A percentile compares a stretch with the other conserved stretches of the same genome.
These are phyloP conservation scores for Ceratocystis huliohia DNA, from an alignment of 2,329 filamentous ascomycete species.

Conservation along the genomic window DNA sequence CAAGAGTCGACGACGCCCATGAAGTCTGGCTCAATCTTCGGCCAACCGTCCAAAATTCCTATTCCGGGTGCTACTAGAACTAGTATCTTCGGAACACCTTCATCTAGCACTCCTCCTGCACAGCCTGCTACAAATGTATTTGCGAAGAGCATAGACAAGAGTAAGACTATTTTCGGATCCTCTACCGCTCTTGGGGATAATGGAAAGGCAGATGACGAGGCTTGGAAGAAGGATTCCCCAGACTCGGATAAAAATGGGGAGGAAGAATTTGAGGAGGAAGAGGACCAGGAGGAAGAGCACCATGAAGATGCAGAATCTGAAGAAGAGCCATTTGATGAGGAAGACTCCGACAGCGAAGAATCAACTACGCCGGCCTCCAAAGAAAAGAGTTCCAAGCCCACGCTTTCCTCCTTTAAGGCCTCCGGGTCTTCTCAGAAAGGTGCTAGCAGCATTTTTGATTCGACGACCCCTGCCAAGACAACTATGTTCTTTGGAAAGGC, in stretches of 20 bases:
- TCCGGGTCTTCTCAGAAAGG: slow-evolving; percentile 1
- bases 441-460: slow-evolving; percentile 10
- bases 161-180: slow-evolving; percentile 15
- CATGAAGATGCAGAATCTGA: slow-evolving; percentile 9
- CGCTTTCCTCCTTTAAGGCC: neutral
- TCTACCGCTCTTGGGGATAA: neutral
- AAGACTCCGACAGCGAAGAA: slow-evolving; percentile 19
- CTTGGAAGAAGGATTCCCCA: neutral
- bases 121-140: slow-evolving; percentile 14
- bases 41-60: slow-evolving; percentile 8
- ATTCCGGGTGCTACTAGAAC: slow-evolving; percentile 11
- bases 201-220: neutral
- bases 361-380: slow-evolving; percentile 25
- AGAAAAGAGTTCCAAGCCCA: slow-evolving; percentile 3
- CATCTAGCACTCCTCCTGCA: slow-evolving; percentile 9
- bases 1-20: slow-evolving; percentile 8
- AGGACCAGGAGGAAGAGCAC: neutral
- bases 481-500: slow-evolving; percentile 10
- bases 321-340: slow-evolving; percentile 4
- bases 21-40: neutral
- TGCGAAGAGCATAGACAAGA: slow-evolving; percentile 10
- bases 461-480: slow-evolving; percentile 14
- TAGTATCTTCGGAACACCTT: slow-evolving; percentile 22
- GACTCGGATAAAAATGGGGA: neutral
- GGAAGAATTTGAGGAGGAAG: slow-evolving; percentile 10